Conservation (phyloP, 805 yeast genomes). For the Yamadazyma nakazawae region DNA sequence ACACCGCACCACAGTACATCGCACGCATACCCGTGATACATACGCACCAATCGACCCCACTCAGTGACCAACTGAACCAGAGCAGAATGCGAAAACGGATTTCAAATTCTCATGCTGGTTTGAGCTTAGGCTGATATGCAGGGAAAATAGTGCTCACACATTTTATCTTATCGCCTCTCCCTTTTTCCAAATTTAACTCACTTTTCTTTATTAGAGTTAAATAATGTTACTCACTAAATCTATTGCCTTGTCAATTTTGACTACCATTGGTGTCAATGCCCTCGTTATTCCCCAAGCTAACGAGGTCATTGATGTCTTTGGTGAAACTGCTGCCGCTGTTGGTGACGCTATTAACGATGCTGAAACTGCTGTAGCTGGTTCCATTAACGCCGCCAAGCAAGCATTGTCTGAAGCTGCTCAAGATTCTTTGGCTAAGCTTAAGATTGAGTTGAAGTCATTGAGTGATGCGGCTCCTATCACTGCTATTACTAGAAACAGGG, state of each 20-base stretch:
- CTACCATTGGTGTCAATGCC: conserved; percentile 39
- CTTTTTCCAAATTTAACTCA: conserved; percentile 1
- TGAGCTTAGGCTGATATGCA: conserved; percentile 2
- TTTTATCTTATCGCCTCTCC: conserved; percentile 10
- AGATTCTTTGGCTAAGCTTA: conserved; percentile 5
- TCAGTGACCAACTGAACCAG: not conserved
- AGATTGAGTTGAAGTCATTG: conserved; percentile 6
- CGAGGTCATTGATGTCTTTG: conserved; percentile 38
- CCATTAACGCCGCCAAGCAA: not conserved
- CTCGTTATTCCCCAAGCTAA: conserved; percentile 60
- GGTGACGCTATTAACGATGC: conserved; percentile 3
- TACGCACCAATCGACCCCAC: too few relatives aligned
- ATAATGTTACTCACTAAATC: conserved; percentile 39
- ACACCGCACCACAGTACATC: too few relatives aligned
- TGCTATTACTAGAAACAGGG: conserved; percentile 36
- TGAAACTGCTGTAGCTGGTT: conserved; percentile 6
- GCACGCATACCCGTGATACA: too few relatives aligned
- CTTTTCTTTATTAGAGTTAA: not conserved
- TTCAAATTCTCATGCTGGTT: not conserved
- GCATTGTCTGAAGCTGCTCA: not conserved
- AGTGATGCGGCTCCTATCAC: conserved; percentile 45
- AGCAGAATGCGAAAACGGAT: conserved; percentile 1
- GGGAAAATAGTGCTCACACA: conserved; percentile 2
- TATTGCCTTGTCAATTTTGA: conserved; percentile 41
- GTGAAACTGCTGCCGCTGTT: conserved; percentile 11